phyloP scores from a whole-genome alignment of 352 stramenopile species.

The Globisporangium orthogonon region DNA sequence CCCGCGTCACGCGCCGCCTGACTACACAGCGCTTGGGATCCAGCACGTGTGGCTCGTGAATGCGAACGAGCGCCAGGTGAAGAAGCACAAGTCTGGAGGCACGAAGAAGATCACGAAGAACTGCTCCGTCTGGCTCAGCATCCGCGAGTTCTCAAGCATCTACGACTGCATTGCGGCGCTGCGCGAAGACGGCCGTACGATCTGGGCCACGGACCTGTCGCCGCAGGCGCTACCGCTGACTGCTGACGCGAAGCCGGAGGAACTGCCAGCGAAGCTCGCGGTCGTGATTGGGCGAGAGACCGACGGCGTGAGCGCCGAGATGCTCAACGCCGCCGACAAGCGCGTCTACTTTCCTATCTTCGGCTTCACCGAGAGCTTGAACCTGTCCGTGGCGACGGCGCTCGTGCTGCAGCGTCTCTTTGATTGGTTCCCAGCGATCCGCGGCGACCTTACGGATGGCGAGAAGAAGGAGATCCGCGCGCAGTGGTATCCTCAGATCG shows the following conservation, averaged over 20 bases:
- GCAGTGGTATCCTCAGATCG: slow-evolving; percentile 56
- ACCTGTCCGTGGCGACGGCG: slow-evolving; percentile 90
- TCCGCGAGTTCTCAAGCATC: slow-evolving; percentile 85
- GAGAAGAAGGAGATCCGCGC: slow-evolving; percentile 47
- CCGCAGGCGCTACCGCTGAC: slow-evolving; percentile 57
- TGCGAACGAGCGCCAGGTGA: slow-evolving; percentile 55
- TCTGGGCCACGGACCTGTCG: slow-evolving; percentile 91
- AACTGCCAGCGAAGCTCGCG: slow-evolving; percentile 83
- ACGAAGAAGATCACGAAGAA: slow-evolving; percentile 80
- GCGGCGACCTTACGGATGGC: slow-evolving; percentile 37
- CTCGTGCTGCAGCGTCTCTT: slow-evolving; percentile 88
- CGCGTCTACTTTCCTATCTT: slow-evolving; percentile 91
- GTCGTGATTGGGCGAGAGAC: slow-evolving; percentile 92
- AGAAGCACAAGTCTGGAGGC: slow-evolving; percentile 50
- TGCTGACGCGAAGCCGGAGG: slow-evolving; percentile 27
- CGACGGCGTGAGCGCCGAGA: slow-evolving; percentile 86
- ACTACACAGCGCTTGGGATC: slow-evolving; percentile 67
- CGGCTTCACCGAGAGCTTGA: slow-evolving; percentile 93
- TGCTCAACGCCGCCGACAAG: slow-evolving; percentile 81
- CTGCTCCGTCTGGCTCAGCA: slow-evolving; percentile 75
- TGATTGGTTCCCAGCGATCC: slow-evolving; percentile 64
- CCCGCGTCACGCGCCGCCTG: too few species aligned
- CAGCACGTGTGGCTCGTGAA: slow-evolving; percentile 88
- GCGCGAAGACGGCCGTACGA: slow-evolving; percentile 44
- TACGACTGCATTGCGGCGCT: slow-evolving; percentile 71